Evolutionary conservation across 83 land plant species (phyloP), one percentile per base, ranked within the genome.

Genomic region (Isoetes engelmannii): DNA sequence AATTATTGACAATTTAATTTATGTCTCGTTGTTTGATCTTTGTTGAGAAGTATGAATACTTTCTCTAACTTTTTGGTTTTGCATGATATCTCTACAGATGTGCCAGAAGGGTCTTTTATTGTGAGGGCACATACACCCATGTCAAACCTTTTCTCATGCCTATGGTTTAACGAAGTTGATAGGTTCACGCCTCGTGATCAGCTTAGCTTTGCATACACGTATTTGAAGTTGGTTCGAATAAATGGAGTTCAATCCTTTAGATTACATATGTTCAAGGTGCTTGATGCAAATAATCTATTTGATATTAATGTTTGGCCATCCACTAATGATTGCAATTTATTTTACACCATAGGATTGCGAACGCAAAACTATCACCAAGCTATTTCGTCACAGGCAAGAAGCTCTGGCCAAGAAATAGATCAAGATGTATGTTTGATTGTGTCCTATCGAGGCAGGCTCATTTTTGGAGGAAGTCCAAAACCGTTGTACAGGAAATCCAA

Each of bases 81-180:
- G 37, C 37, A 28, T 28, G 37, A 28, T 28, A 28, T 28, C 37
- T 49, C 66, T 79, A 68, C 84, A 94, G 99, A 88, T 84, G 99
- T 94, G 4, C 99, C 37, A 13, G 98, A 93, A 64, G 98, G 98
- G n/a, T 93, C 98, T 9, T 90, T 93, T 58, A 93, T 93, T 56
- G 77, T 93, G 56, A 73, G 98, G 28, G 92, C 92, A 0, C 99
- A 94, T 74, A 90, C 97, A 6, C 97, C 99, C 57, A 88, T 90
- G 90, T 86, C 99, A 64, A 94, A 94, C 80, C 80, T 94, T 53
- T 94, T 94, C 67, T 93, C 98, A 13, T 93, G 98, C 79, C 89
- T 93, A 45, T 93, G 98, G 99, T 94, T 90, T 77, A 90, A 94
- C 74, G 99, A 28, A 28, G 99, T 90, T 59, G 85, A 88, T 64